phyloP scores from a whole-genome alignment of 805 yeast species.

The Suhomyces vadensis region DNA sequence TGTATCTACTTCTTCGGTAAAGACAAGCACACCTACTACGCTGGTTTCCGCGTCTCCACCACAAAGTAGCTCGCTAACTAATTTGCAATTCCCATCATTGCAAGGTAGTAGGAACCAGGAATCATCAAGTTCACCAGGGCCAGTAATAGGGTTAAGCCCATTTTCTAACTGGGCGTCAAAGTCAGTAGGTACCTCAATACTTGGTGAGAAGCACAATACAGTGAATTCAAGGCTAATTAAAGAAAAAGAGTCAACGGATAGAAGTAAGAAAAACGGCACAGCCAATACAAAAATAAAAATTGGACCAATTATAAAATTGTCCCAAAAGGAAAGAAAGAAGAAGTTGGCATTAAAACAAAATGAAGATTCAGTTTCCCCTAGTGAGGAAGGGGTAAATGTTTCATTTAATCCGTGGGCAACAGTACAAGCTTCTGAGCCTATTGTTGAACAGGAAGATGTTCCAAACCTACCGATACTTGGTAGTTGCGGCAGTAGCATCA shows the following conservation, averaged over 20 bases:
- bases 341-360: constrained; percentile 3
- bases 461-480: constrained; percentile 1
- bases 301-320: constrained; percentile 43
- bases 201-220: constrained; percentile 11
- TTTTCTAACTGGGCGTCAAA: constrained; percentile 29
- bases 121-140: background rate
- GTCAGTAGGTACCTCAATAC: constrained; percentile 14
- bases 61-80: background rate
- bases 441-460: background rate
- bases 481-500: background rate
- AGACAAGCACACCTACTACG: background rate
- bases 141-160: constrained; percentile 22
- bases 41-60: background rate
- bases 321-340: constrained; percentile 59
- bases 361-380: background rate
- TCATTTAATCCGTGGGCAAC: constrained; percentile 10
- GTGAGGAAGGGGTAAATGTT: background rate
- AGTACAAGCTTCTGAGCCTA: background rate
- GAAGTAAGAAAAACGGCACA: constrained; percentile 10
- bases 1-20: background rate
- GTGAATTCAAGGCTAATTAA: background rate
- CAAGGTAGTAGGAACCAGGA: background rate
- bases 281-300: constrained; percentile 31
- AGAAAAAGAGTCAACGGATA: constrained; percentile 8
- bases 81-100: constrained; percentile 7